phyloP scores from a whole-genome alignment of 768 basidiomycete genomes.

The Lyophyllum atratum region DNA sequence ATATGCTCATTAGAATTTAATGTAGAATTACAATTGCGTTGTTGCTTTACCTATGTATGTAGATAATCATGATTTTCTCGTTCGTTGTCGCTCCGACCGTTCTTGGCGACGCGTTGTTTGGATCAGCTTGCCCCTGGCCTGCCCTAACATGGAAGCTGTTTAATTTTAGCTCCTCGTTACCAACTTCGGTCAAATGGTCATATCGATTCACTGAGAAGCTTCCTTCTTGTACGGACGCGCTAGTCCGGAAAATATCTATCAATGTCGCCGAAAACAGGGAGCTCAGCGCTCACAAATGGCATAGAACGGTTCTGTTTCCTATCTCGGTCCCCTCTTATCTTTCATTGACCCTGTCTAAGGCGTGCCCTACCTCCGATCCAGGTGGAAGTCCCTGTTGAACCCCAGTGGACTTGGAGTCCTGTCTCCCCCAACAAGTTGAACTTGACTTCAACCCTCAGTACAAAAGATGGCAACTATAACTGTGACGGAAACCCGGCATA shows the following conservation, averaged over 20 bases:
- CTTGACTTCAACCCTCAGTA: background rate
- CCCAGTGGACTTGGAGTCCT: background rate
- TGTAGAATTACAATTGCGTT: background rate
- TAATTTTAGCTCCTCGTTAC: background rate
- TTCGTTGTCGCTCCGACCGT: no score
- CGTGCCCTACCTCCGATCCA: background rate
- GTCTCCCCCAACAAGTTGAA: background rate
- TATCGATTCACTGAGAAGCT: background rate
- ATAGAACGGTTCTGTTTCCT: no score
- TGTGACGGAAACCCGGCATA: slow-evolving; percentile 1
- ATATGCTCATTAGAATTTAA: background rate
- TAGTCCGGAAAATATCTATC: background rate
- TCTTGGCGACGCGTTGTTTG: slow-evolving; percentile 8
- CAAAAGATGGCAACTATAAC: slow-evolving; percentile 12
- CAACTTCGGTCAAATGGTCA: background rate
- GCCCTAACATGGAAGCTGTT: background rate
- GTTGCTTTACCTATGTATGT: no score
- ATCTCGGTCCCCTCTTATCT: no score
- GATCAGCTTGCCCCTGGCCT: background rate
- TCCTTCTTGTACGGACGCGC: background rate
- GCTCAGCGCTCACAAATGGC: background rate
- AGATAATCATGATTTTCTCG: no score
- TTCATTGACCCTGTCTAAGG: slow-evolving; percentile 5
- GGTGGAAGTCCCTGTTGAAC: background rate
- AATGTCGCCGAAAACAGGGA: background rate